Evolutionary conservation across 257 asterid species (phyloP).

Genomic region (Petunia secreta): DNA sequence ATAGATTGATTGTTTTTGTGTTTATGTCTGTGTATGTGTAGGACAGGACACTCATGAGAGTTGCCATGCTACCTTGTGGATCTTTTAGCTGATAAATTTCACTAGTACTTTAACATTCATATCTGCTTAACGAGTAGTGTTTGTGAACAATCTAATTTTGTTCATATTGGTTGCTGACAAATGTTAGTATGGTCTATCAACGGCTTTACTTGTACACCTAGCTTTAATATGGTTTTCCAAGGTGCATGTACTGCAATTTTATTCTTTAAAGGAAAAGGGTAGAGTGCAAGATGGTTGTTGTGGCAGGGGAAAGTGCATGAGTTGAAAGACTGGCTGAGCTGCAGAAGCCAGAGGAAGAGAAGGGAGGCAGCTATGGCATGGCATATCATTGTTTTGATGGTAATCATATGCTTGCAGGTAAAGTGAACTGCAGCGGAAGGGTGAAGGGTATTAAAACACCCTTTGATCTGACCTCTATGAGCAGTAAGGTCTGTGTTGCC

Average conservation of each 20-base stretch:
- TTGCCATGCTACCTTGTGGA: too few species aligned
- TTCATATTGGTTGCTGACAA: too few species aligned
- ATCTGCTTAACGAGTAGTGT: too few species aligned
- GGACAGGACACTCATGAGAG: too few species aligned
- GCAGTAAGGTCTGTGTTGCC: background rate
- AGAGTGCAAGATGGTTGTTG: conserved; percentile 91
- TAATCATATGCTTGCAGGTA: background rate
- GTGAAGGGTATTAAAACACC: background rate
- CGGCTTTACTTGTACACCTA: background rate
- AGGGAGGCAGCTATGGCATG: conserved; percentile 57
- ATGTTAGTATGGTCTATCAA: background rate
- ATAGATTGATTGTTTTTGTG: too few species aligned
- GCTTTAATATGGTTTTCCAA: background rate
- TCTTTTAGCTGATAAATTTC: too few species aligned
- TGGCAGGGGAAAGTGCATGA: conserved; percentile 93
- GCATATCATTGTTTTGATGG: background rate
- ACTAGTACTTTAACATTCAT: too few species aligned
- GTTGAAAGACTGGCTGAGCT: conserved; percentile 72
- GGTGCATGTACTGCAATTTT: background rate
- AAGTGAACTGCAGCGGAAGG: background rate
- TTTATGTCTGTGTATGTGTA: too few species aligned
- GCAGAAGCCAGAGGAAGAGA: conserved; percentile 75
- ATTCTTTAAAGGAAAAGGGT: conserved; percentile 48
- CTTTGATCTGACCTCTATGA: background rate
- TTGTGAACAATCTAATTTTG: too few species aligned